Evolutionary conservation across 2,329 filamentous ascomycete species (phyloP).

Genomic region (Graphiopsis chlorocephala): DNA sequence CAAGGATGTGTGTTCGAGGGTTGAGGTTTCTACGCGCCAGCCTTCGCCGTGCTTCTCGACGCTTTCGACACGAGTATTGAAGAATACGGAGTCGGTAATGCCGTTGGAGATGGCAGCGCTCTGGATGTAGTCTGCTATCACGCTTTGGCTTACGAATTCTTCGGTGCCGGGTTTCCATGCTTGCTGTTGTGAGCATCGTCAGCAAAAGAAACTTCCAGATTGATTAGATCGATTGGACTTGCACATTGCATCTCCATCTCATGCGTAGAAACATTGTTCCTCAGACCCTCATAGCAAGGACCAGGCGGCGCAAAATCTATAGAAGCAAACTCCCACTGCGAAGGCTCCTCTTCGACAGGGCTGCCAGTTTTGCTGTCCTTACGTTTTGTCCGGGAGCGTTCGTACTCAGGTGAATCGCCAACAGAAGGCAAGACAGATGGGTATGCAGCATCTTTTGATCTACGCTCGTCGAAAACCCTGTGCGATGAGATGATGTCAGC

Average conservation of each 20-base stretch:
- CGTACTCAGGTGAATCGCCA: constrained; percentile 34
- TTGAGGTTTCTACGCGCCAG: constrained; percentile 55
- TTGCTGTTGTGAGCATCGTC: constrained; percentile 26
- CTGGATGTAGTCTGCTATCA: constrained; percentile 60
- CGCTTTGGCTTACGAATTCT: constrained; percentile 57
- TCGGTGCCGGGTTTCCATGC: constrained; percentile 59
- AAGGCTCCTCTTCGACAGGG: background rate
- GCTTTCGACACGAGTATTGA: constrained; percentile 59
- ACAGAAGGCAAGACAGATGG: constrained; percentile 38
- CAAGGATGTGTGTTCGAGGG: constrained; percentile 33
- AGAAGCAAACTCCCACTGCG: background rate
- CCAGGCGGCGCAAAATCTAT: constrained; percentile 48
- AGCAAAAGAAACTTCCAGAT: background rate
- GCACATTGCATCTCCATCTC: constrained; percentile 48
- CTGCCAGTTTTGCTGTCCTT: constrained; percentile 7
- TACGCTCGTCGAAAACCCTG: constrained; percentile 52
- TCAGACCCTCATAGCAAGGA: constrained; percentile 53
- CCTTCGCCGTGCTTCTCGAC: constrained; percentile 45
- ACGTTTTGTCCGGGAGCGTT: background rate
- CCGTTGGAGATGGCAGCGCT: constrained; percentile 52
- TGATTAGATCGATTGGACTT: background rate
- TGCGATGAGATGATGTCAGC: background rate
- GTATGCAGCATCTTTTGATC: constrained; percentile 49
- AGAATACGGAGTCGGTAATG: constrained; percentile 51
- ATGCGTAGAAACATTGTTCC: constrained; percentile 54